Percentiles rank a stretch among this genome's conserved stretches.
Evolutionary conservation across 371 early-diverging fungal species (phyloP).

Genomic region (Entomophthora muscae): DNA sequence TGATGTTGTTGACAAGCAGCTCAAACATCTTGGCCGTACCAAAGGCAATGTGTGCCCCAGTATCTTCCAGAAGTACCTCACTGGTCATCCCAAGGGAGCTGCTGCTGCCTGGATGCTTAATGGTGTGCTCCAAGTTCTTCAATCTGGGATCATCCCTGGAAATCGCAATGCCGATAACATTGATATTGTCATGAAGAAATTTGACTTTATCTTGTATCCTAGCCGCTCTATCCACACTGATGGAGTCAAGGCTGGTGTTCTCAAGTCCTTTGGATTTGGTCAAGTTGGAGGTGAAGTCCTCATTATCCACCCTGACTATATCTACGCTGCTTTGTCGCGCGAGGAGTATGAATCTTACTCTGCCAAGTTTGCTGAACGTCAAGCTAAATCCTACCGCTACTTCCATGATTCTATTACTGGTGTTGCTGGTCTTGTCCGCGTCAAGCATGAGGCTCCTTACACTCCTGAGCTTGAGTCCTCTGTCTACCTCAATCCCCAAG

Average conservation of each 20-base stretch:
- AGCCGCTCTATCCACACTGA: slow-evolving; percentile 67
- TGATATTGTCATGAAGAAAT: slow-evolving; percentile 59
- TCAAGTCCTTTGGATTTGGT: slow-evolving; percentile 94
- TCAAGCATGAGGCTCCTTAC: slow-evolving; percentile 83
- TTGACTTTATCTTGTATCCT: slow-evolving; percentile 70
- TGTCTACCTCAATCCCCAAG: slow-evolving; percentile 83
- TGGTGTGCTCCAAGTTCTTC: slow-evolving; percentile 74
- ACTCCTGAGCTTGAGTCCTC: slow-evolving; percentile 60
- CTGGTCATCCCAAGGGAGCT: slow-evolving; percentile 92
- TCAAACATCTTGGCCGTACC: slow-evolving; percentile 76
- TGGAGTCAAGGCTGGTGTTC: too few relatives aligned
- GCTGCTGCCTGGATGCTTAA: slow-evolving; percentile 97
- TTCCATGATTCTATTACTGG: slow-evolving; percentile 84
- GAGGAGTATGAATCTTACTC: slow-evolving; percentile 56
- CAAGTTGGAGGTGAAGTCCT: slow-evolving; percentile 90
- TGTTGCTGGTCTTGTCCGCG: slow-evolving; percentile 62
- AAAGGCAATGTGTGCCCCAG: slow-evolving; percentile 67
- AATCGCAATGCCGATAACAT: slow-evolving; percentile 94
- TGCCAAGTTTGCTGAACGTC: slow-evolving; percentile 48
- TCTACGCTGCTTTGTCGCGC: slow-evolving; percentile 59
- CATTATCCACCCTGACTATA: slow-evolving; percentile 80
- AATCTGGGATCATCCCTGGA: slow-evolving; percentile 81
- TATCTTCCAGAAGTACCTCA: slow-evolving; percentile 87
- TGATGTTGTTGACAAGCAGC: slow-evolving; percentile 68
- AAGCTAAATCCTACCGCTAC: slow-evolving; percentile 76